Evolutionary conservation across 1,139 yeast genomes (phyloP), one percentile per base, ranked within the genome.

Genomic region (Petasospora rhodanensis): DNA sequence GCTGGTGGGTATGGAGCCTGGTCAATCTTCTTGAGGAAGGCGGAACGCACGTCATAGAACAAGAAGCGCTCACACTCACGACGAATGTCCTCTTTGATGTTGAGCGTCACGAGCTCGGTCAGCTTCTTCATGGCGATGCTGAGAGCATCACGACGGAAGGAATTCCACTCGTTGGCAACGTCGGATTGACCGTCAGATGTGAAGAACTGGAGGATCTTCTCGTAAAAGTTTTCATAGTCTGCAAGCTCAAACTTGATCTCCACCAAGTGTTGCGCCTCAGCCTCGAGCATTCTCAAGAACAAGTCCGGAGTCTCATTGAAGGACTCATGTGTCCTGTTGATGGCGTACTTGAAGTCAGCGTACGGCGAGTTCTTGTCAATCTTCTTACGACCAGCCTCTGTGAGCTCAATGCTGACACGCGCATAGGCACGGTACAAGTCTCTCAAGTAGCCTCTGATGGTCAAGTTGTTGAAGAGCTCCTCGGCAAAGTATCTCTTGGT

Each of bases 1-100:
- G 84, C 82, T 33, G 35, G 37, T 8, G 97, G 95, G 46, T 68
- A 89, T 16, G 98, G 96, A 3, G 97, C 96, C 63, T 89, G 97
- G 55, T 91, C 93, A 29, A 91, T 68, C 51, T 78, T 81, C 17
- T 72, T 68, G 53, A 77, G 64, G 52, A 91, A 82, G 23, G 72
- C 65, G 32, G 72, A 69, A 46, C 97, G 78, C 24, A 89, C 76
- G 40, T 80, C 79, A 40, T 67, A 71, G 34, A 79, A 81, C 29
- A 91, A 66, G 29, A 77, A 60, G 38, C 86, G 70, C 55, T 82
- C 82, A 62, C 96, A 83, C 42, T 75, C 82, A 42, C 83, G 73
- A 38, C 89, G 75, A 38, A 89, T 68, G 40, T 80, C 85, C 54
- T 89, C 97, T 48, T 89, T 85, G 34, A 93, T 80, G 52, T 82